Conservation (phyloP, 1,284 basidiomycete genomes). For the Heterobasidion parviporum region DNA sequence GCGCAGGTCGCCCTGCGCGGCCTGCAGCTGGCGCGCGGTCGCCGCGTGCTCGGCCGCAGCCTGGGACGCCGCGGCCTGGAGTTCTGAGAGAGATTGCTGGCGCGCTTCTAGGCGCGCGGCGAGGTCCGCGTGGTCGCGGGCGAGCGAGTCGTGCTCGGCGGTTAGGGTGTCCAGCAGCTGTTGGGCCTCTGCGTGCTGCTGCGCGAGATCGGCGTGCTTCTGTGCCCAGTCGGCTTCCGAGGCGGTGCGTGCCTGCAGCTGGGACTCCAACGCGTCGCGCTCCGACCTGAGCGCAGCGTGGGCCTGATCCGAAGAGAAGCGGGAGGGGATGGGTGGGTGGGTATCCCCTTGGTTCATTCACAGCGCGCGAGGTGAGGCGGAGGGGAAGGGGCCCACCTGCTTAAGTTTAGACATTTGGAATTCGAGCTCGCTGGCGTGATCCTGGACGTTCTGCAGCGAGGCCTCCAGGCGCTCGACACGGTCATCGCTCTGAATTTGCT, state of each 20-base stretch:
- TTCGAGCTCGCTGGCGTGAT: conserved; percentile 73
- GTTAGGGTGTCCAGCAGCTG: conserved; percentile 35
- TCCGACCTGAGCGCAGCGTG: conserved; percentile 51
- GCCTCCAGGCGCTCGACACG: conserved; percentile 64
- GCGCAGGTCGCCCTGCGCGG: conserved; percentile 51
- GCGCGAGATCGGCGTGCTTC: conserved; percentile 38
- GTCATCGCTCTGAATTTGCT: conserved; percentile 75
- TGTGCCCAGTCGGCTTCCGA: conserved; percentile 36
- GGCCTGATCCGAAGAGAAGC: conserved; percentile 27
- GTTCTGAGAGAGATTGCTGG: conserved; percentile 35
- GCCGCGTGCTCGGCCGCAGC: conserved; percentile 43
- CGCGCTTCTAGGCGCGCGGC: conserved; percentile 37
- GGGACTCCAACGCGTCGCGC: conserved; percentile 42
- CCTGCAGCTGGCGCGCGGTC: conserved; percentile 50
- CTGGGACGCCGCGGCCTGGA: conserved; percentile 52
- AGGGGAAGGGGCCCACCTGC: conserved; percentile 38
- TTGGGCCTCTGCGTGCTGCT: conserved; percentile 29
- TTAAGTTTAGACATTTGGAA: conserved; percentile 70
- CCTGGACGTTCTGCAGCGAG: conserved; percentile 66
- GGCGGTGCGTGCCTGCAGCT: conserved; percentile 31
- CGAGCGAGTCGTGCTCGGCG: conserved; percentile 36
- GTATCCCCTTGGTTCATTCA: neutral
- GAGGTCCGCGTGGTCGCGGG: conserved; percentile 39
- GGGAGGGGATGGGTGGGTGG: neutral
- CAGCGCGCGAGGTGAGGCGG: neutral